Evolutionary conservation across 148 eudicot species (phyloP).

Genomic region (Nepenthes mirabilis): DNA sequence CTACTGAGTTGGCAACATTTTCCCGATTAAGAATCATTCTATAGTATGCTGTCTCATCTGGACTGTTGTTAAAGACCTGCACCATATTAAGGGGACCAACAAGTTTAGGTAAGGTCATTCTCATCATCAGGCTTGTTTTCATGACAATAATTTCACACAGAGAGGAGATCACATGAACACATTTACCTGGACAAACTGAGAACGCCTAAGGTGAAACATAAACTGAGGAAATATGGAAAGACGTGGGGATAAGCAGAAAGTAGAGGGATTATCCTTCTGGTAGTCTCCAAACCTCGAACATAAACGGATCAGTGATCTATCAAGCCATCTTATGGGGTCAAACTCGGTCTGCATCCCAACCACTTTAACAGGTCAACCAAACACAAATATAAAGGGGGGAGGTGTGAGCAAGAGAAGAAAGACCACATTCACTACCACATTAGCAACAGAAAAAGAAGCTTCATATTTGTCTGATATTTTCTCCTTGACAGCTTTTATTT

Average conservation of each 20-base stretch:
- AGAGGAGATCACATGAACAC: neutral
- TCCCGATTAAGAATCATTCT: slow-evolving; percentile 92
- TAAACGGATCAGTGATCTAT: slow-evolving; percentile 72
- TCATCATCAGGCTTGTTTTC: neutral
- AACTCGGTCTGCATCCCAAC: slow-evolving; percentile 68
- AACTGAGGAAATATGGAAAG: slow-evolving; percentile 95
- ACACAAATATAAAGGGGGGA: too few species aligned
- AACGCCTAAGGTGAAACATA: slow-evolving; percentile 77
- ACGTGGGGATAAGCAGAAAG: slow-evolving; percentile 79
- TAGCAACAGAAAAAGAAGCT: too few species aligned
- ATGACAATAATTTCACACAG: neutral
- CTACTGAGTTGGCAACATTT: slow-evolving; percentile 87
- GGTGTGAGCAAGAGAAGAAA: too few species aligned
- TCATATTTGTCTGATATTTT: too few species aligned
- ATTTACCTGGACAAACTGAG: slow-evolving; percentile 89
- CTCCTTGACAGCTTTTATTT: too few species aligned
- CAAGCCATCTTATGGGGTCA: slow-evolving; percentile 96
- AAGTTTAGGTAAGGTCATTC: neutral
- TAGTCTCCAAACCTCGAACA: slow-evolving; percentile 86
- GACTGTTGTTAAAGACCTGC: slow-evolving; percentile 97
- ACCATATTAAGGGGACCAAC: neutral
- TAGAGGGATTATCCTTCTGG: slow-evolving; percentile 68
- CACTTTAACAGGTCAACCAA: too few species aligned
- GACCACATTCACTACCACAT: too few species aligned
- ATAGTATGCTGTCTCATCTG: slow-evolving; percentile 96